Conservation (phyloP, 2,329 filamentous ascomycete genomes). For the Pyrenophora graminea region DNA sequence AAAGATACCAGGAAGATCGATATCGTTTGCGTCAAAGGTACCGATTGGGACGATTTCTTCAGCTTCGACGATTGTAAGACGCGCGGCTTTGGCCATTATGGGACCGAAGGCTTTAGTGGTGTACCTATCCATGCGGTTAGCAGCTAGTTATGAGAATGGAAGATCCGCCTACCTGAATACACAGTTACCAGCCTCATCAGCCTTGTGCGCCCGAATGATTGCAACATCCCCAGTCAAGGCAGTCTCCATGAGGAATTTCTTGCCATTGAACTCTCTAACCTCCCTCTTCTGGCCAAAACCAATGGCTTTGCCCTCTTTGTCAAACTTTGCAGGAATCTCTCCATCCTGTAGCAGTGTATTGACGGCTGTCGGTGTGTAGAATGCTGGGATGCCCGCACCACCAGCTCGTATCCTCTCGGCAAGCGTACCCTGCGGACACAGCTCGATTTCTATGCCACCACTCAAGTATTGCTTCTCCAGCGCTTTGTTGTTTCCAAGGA, state of each 20-base stretch:
- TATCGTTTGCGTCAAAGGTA: slow-evolving; percentile 78
- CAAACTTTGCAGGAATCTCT: slow-evolving; percentile 67
- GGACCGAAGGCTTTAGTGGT: slow-evolving; percentile 46
- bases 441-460: slow-evolving; percentile 73
- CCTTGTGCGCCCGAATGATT: slow-evolving; percentile 76
- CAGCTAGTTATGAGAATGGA: neutral
- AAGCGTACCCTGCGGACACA: slow-evolving; percentile 76
- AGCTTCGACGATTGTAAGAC: slow-evolving; percentile 91
- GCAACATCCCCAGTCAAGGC: slow-evolving; percentile 76
- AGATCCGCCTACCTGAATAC: slow-evolving; percentile 58
- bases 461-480: slow-evolving; percentile 74
- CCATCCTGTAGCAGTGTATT: slow-evolving; percentile 69
- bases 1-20: slow-evolving; percentile 89
- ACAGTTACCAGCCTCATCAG: slow-evolving; percentile 76
- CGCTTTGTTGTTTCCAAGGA: slow-evolving; percentile 76
- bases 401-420: slow-evolving; percentile 73
- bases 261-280: slow-evolving; percentile 71
- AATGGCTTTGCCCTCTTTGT: slow-evolving; percentile 61
- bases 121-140: slow-evolving; percentile 29
- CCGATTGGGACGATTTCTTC: slow-evolving; percentile 90
- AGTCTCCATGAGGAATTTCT: slow-evolving; percentile 76
- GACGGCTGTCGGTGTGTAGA: slow-evolving; percentile 74
- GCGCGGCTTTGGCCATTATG: slow-evolving; percentile 84
- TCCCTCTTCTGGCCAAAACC: slow-evolving; percentile 70
- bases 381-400: slow-evolving; percentile 78